Conservation (phyloP, 192 early-diverging fungal species). For the Paraglomus occultum region DNA sequence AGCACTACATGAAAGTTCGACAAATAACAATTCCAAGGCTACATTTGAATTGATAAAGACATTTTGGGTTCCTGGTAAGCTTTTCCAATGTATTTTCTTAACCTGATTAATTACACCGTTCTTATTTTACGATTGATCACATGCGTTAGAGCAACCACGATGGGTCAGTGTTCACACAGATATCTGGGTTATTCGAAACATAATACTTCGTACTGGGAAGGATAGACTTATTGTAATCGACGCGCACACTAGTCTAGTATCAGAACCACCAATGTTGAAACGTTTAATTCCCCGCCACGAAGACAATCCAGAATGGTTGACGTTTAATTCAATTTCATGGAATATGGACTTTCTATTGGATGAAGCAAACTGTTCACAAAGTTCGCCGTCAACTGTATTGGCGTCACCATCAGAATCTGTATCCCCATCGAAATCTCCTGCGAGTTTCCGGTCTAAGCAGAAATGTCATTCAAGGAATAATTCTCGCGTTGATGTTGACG, state of each 20-base stretch:
- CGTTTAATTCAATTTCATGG: conserved; percentile 5
- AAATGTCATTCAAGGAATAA: not conserved
- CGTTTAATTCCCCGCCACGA: not conserved
- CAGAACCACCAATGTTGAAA: conserved; percentile 1
- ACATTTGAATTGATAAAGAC: conserved; percentile 11
- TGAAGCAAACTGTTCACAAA: not conserved
- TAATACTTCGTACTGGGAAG: not conserved
- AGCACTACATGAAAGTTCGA: not conserved
- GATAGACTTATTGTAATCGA: conserved; percentile 6
- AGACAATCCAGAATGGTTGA: conserved; percentile 1
- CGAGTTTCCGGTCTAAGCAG: not conserved
- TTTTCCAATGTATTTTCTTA: too few relatives aligned
- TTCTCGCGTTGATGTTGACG: not conserved
- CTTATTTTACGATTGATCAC: too few relatives aligned
- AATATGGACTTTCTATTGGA: conserved; percentile 1
- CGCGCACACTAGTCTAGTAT: not conserved
- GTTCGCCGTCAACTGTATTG: not conserved
- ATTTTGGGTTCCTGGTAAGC: conserved; percentile 20
- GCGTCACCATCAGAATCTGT: not conserved
- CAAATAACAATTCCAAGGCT: not conserved
- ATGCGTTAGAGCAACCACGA: not conserved
- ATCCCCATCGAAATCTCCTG: not conserved
- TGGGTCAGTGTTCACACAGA: conserved; percentile 6
- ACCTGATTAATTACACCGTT: too few relatives aligned
- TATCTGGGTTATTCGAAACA: not conserved